Percentiles rank a stretch among this genome's conserved stretches.
Evolutionary conservation across 78 protist species (phyloP).

Genomic region (Monocercomonoides exilis): DNA sequence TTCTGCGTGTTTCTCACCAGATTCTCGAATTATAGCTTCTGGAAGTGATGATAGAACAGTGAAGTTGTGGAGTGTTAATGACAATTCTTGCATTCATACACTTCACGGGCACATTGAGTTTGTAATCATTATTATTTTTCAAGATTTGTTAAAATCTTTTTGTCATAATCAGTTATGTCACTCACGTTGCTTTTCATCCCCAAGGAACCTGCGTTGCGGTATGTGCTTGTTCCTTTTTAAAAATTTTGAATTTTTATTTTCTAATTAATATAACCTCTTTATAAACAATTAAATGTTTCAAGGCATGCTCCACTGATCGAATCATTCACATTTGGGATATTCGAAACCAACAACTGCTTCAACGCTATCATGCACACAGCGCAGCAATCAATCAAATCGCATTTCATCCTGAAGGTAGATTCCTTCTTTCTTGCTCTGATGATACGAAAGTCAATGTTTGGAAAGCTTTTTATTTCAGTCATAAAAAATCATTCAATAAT

Average conservation of each 20-base stretch:
- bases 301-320: slow-evolving; percentile 36
- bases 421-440: slow-evolving; percentile 48
- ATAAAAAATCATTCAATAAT: not conserved
- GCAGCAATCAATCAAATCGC: slow-evolving; percentile 57
- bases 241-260: not conserved
- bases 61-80: slow-evolving; percentile 52
- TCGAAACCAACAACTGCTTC: slow-evolving; percentile 47
- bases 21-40: slow-evolving; percentile 44
- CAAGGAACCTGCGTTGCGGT: slow-evolving; percentile 62
- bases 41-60: slow-evolving; percentile 71
- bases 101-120: slow-evolving; percentile 51
- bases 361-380: not conserved
- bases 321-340: slow-evolving; percentile 67
- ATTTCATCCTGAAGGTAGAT: slow-evolving; percentile 66
- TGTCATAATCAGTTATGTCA: slow-evolving; percentile 35
- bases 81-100: slow-evolving; percentile 31
- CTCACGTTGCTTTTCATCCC: slow-evolving; percentile 58
- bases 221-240: not conserved
- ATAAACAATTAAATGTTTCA: not conserved
- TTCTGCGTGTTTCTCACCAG: slow-evolving; percentile 41
- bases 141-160: not conserved
- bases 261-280: not conserved
- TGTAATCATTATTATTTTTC: not conserved
- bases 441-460: slow-evolving; percentile 55
- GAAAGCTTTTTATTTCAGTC: not conserved